Evolutionary conservation across 179 eudicot species (phyloP).

Genomic region (Beta macrorhiza): DNA sequence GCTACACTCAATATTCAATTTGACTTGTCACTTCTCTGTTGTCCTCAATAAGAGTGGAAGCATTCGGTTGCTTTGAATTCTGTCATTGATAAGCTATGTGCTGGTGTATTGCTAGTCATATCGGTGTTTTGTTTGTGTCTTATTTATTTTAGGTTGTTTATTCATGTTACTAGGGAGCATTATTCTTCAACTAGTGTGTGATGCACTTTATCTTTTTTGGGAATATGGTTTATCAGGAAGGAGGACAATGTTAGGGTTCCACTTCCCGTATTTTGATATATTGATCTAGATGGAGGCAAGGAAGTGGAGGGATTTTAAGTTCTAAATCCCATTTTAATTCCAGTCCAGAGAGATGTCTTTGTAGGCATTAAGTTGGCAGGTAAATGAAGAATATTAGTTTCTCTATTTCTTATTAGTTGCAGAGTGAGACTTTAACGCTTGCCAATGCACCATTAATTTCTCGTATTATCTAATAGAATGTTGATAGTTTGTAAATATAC

Average conservation of each 20-base stretch:
- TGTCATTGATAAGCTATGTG: not conserved
- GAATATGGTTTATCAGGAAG: not conserved
- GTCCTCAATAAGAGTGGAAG: not conserved
- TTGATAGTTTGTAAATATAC: too few species aligned
- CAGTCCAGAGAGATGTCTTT: not conserved
- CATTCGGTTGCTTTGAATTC: not conserved
- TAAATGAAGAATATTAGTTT: not conserved
- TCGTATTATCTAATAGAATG: too few species aligned
- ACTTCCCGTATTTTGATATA: too few species aligned
- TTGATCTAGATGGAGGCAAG: too few species aligned
- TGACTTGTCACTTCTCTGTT: not conserved
- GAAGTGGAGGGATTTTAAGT: not conserved
- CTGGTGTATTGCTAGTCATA: not conserved
- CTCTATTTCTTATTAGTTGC: too few species aligned
- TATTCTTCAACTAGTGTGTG: not conserved
- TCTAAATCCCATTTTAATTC: not conserved
- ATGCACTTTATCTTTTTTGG: not conserved
- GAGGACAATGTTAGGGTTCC: not conserved
- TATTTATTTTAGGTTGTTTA: not conserved
- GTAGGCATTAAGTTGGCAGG: not conserved
- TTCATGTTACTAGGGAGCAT: not conserved
- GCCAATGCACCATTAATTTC: too few species aligned
- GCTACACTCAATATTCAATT: not conserved
- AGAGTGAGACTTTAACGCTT: too few species aligned
- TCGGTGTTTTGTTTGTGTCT: not conserved